phyloP scores from a whole-genome alignment of 2,329 filamentous ascomycete species.

The Fusarium lyarnte region DNA sequence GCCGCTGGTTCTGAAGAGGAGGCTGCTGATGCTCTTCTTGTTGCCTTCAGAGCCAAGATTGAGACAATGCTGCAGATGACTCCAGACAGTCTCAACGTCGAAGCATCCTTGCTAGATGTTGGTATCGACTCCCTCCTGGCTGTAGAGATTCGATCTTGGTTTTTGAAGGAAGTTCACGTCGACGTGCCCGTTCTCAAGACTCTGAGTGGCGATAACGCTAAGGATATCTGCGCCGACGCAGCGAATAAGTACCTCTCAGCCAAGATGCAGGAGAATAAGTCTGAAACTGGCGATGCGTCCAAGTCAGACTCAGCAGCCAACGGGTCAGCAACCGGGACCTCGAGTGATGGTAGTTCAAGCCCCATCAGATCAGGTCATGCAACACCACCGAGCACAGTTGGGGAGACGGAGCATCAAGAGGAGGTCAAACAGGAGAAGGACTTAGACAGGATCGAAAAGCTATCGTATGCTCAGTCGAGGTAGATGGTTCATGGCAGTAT shows the following conservation, averaged over 20 bases:
- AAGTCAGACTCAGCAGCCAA: not conserved
- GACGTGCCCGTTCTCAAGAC: conserved; percentile 5
- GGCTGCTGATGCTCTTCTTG: not conserved
- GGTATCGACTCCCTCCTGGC: not conserved
- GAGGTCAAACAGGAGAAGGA: not conserved
- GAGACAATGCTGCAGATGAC: conserved; percentile 3
- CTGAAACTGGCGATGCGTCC: not conserved
- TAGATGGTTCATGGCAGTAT: not conserved
- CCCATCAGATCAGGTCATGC: not conserved
- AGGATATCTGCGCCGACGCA: not conserved
- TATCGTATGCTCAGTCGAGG: conserved; percentile 1
- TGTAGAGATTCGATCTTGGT: conserved; percentile 5
- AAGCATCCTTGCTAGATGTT: not conserved
- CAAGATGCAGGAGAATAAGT: not conserved
- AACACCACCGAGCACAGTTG: not conserved
- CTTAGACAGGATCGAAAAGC: not conserved
- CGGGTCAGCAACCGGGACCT: not conserved
- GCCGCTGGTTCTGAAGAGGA: not conserved
- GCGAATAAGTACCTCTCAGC: conserved; percentile 4
- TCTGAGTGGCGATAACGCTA: not conserved
- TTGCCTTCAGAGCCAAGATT: not conserved
- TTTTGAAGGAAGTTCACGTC: not conserved
- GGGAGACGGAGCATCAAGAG: not conserved
- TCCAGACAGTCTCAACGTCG: not conserved
- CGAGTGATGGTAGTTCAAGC: not conserved